Conservation (phyloP, 768 basidiomycete species). For the Boletus huronensis region DNA sequence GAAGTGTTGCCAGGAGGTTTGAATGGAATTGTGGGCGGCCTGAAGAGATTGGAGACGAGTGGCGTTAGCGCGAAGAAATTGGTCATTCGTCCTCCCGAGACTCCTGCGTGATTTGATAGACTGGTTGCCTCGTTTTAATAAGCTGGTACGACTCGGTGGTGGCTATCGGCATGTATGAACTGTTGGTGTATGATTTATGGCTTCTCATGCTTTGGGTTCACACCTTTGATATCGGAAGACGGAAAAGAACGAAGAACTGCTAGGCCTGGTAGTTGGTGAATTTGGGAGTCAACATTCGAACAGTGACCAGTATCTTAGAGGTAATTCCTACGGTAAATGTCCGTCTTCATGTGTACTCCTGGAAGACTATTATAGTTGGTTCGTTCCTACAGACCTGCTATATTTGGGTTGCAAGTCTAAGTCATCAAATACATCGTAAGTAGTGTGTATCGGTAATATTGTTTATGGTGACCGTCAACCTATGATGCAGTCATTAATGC, state of each 20-base stretch:
- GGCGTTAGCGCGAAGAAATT: slow-evolving; percentile 40
- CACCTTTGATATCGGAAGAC: too few species aligned
- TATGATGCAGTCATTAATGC: not conserved
- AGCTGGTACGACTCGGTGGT: not conserved
- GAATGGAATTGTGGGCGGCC: slow-evolving; percentile 28
- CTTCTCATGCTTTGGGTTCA: too few species aligned
- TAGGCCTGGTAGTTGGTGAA: too few species aligned
- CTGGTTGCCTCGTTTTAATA: not conserved
- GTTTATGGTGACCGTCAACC: not conserved
- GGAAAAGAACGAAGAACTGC: too few species aligned
- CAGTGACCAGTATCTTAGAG: too few species aligned
- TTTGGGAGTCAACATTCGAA: too few species aligned
- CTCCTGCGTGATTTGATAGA: not conserved
- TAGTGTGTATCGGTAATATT: not conserved
- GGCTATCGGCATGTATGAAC: not conserved
- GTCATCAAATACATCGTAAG: not conserved
- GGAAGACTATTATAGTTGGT: too few species aligned
- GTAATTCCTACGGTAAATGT: too few species aligned
- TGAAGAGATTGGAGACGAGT: slow-evolving; percentile 27
- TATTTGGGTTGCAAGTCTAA: not conserved
- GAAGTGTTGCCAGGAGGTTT: slow-evolving; percentile 39
- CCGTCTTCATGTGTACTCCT: not conserved
- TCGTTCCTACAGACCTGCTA: not conserved
- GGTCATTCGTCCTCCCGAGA: slow-evolving; percentile 27
- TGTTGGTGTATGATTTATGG: too few species aligned